phyloP scores from a whole-genome alignment of 352 stramenopile species.

The Phytopythium litorale region DNA sequence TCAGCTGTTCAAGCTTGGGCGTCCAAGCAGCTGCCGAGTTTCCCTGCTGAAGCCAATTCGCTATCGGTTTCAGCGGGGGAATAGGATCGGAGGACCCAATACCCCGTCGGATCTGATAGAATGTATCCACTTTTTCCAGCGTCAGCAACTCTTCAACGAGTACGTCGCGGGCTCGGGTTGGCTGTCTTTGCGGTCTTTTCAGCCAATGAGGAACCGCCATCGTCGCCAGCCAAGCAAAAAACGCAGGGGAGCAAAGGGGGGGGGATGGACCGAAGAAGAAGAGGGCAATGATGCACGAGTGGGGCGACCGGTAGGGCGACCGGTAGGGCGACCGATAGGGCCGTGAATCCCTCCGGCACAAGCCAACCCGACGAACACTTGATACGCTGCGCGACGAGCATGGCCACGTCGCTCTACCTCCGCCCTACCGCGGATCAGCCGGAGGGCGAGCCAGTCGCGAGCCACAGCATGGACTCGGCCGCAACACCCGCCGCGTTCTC shows the following conservation, averaged over 20 bases:
- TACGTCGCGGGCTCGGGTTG: neutral
- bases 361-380: neutral
- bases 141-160: neutral
- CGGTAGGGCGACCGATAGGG: neutral
- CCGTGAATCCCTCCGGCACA: too few relatives aligned
- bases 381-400: neutral
- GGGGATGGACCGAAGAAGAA: neutral
- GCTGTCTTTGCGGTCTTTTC: neutral
- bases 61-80: too few relatives aligned
- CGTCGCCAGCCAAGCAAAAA: neutral
- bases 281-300: neutral
- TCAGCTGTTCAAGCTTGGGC: neutral
- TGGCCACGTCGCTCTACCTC: neutral
- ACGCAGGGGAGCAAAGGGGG: neutral
- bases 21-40: conserved; percentile 2
- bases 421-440: neutral
- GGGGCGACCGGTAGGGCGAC: too few relatives aligned
- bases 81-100: neutral
- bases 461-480: neutral
- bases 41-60: too few relatives aligned
- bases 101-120: neutral
- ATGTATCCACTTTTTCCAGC: conserved; percentile 2
- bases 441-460: neutral
- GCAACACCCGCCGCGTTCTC: neutral
- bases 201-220: neutral